These are phyloP conservation scores for Aspergillus phoenicis DNA, from an alignment of 2,329 filamentous ascomycete species.

Conservation along the genomic window DNA sequence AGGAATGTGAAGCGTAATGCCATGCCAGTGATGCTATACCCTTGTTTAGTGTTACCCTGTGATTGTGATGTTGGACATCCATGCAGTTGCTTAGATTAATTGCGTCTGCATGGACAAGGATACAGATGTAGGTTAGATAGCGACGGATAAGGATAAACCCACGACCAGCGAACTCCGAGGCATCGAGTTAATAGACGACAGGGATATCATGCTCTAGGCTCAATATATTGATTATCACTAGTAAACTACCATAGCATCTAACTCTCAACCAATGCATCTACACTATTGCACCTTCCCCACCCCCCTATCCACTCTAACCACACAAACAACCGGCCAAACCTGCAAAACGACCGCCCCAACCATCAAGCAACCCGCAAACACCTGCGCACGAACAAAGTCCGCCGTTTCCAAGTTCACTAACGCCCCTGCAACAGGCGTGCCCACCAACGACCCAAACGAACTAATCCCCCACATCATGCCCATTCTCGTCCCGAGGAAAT, in stretches of 20 bases:
- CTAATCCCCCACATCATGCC: constrained; percentile 42
- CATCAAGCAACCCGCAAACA: constrained; percentile 39
- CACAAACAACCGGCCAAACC: constrained; percentile 30
- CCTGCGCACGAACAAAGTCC: constrained; percentile 32
- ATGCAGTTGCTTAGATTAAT: too few species aligned
- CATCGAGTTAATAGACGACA: not conserved
- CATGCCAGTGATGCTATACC: too few species aligned
- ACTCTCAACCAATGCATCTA: too few species aligned
- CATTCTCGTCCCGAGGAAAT: constrained; percentile 33
- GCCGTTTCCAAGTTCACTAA: constrained; percentile 31
- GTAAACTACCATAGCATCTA: too few species aligned
- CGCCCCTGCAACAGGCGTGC: constrained; percentile 36
- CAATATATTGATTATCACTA: too few species aligned
- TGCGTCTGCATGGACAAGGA: too few species aligned
- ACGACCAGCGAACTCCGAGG: not conserved
- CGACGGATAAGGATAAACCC: too few species aligned
- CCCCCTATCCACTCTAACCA: constrained; percentile 25
- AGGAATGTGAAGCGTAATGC: too few species aligned
- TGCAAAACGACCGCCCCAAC: constrained; percentile 31
- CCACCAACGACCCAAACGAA: constrained; percentile 35
- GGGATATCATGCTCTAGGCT: too few species aligned
- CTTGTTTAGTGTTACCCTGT: too few species aligned
- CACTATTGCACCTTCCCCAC: not conserved
- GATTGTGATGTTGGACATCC: too few species aligned
- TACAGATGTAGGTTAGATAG: too few species aligned